A percentile compares a stretch with the other conserved stretches of the same genome.
Evolutionary conservation across 495 filamentous ascomycete species (phyloP).

Genomic region (Lentithecium fluviatile): DNA sequence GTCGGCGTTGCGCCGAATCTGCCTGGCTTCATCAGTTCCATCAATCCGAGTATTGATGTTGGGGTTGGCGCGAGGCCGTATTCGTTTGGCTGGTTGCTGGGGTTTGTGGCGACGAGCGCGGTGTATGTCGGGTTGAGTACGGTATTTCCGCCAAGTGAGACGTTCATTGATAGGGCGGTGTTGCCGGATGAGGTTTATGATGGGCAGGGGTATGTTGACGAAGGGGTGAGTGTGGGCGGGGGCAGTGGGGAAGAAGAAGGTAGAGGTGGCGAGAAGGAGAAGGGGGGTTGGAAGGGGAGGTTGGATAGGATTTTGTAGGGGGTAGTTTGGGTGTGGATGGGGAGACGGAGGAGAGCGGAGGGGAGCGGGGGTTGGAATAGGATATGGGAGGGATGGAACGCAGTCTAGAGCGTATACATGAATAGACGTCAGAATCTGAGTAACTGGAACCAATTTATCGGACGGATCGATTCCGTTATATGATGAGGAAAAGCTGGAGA

Average conservation of each 20-base stretch:
- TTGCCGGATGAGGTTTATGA: constrained; percentile 40
- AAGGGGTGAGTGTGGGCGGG: constrained; percentile 28
- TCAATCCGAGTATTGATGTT: constrained; percentile 49
- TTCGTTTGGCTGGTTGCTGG: constrained; percentile 58
- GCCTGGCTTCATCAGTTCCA: constrained; percentile 56
- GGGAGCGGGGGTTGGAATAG: no score
- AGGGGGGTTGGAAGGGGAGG: constrained; percentile 27
- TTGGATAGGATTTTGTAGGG: constrained; percentile 28
- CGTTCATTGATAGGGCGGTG: constrained; percentile 42
- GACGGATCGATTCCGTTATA: no score
- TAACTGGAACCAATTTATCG: no score
- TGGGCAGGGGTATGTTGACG: constrained; percentile 20
- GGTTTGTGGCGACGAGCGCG: constrained; percentile 50
- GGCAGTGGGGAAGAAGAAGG: constrained; percentile 17
- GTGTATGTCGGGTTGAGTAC: constrained; percentile 49
- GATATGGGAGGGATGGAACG: no score
- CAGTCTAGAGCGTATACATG: no score
- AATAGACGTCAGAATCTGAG: no score
- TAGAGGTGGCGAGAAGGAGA: constrained; percentile 24
- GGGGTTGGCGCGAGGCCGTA: constrained; percentile 53
- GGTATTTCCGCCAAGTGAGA: constrained; percentile 44
- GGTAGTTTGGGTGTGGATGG: background rate
- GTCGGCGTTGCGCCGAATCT: constrained; percentile 61
- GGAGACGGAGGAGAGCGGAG: no score
- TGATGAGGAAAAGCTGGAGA: no score